These are phyloP conservation scores for Lotmaria passim DNA, from an alignment of 208 protist species.

Conservation along the genomic window DNA sequence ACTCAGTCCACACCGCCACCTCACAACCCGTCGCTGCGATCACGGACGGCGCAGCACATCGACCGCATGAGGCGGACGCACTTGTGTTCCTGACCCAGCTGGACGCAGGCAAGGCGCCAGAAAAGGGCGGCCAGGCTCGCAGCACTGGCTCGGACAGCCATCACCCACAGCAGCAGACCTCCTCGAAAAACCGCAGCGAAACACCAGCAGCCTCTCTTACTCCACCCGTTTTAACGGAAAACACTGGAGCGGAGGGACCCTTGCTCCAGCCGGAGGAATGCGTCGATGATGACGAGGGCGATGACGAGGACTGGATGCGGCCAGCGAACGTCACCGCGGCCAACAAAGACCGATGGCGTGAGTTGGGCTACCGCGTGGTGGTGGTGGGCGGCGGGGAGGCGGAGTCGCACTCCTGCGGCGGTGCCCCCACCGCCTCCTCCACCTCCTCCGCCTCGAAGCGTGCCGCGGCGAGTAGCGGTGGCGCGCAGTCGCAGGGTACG, in stretches of 20 bases:
- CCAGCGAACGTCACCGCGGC: conserved; percentile 14
- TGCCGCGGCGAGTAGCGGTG: neutral
- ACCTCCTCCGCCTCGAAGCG: neutral
- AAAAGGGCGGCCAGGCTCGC: neutral
- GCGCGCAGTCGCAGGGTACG: neutral
- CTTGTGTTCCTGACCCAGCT: conserved; percentile 38
- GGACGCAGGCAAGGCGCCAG: conserved; percentile 8
- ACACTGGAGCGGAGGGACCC: neutral
- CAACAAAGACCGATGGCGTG: conserved; percentile 57
- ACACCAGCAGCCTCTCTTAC: too few relatives aligned
- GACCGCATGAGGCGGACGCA: conserved; percentile 13
- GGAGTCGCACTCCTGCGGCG: neutral
- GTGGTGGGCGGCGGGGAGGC: conserved; percentile 41
- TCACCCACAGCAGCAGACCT: neutral
- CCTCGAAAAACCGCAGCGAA: too few relatives aligned
- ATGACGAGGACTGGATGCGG: conserved; percentile 12
- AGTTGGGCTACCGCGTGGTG: conserved; percentile 80
- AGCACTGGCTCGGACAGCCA: neutral
- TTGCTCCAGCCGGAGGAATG: neutral
- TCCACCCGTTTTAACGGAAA: neutral
- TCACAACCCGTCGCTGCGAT: neutral
- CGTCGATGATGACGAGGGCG: conserved; percentile 1
- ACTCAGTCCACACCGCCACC: neutral
- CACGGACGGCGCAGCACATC: neutral
- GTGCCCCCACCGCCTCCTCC: neutral